phyloP scores from a whole-genome alignment of 805 yeast species.

The Helenozyma baotianmanensis region DNA sequence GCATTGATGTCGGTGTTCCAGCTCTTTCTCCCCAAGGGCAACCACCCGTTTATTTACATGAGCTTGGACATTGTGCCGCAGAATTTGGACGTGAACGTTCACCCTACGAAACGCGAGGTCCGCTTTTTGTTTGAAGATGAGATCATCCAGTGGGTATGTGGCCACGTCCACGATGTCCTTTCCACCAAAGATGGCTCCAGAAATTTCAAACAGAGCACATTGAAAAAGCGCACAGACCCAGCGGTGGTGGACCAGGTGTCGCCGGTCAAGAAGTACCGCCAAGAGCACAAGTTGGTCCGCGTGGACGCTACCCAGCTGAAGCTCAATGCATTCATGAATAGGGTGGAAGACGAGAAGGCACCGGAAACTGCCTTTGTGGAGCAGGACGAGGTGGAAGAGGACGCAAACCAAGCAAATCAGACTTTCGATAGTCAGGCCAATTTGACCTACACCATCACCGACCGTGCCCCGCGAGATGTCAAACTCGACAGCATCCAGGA shows the following conservation, averaged over 20 bases:
- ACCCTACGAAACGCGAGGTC: conserved; percentile 93
- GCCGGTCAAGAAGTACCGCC: conserved; percentile 33
- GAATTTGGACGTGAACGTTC: conserved; percentile 87
- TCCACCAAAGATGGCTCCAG: conserved; percentile 62
- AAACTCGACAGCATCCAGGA: conserved; percentile 55
- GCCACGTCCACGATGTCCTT: conserved; percentile 45
- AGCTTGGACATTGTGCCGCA: conserved; percentile 61
- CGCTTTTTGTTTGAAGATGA: conserved; percentile 83
- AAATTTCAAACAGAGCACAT: conserved; percentile 57
- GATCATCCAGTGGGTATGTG: conserved; percentile 59
- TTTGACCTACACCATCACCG: no score
- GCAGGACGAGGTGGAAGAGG: background rate
- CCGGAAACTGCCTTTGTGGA: conserved; percentile 1
- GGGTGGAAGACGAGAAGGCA: background rate
- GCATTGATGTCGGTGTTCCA: conserved; percentile 62
- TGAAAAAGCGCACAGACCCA: conserved; percentile 16
- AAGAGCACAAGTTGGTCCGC: conserved; percentile 65
- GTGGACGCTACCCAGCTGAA: conserved; percentile 62
- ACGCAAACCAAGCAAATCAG: background rate
- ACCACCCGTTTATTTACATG: conserved; percentile 70
- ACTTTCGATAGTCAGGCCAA: background rate
- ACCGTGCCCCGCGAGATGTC: conserved; percentile 34
- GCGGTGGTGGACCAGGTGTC: conserved; percentile 7
- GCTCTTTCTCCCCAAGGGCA: conserved; percentile 70
- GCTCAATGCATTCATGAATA: conserved; percentile 16